Conservation (phyloP, 2,329 filamentous ascomycete genomes). For the Aureobasidium sp. region DNA sequence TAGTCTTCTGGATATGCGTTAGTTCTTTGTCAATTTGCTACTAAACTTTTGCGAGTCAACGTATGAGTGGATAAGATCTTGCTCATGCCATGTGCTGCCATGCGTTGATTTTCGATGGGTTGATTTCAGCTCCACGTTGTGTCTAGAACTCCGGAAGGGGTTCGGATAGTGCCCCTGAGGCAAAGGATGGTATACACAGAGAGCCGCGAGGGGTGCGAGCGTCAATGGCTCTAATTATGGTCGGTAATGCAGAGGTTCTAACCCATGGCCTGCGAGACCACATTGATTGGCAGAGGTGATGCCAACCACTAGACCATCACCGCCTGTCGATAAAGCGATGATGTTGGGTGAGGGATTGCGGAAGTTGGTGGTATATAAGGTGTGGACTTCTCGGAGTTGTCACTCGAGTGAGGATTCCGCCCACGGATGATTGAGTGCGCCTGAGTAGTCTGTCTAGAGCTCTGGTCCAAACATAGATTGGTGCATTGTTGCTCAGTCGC, state of each 20-base stretch:
- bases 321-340: constrained; percentile 7
- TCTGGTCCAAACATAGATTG: no score
- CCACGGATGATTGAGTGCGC: no score
- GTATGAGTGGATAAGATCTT: neutral
- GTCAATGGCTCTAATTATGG: neutral
- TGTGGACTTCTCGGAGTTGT: neutral
- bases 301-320: constrained; percentile 1
- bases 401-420: no score
- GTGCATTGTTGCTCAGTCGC: no score
- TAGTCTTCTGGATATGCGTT: neutral
- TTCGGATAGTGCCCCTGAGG: neutral
- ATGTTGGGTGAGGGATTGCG: neutral
- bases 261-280: neutral
- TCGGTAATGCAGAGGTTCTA: neutral
- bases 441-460: no score
- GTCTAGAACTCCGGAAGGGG: no score
- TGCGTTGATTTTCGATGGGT: neutral
- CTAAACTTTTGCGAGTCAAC: neutral
- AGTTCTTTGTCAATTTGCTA: neutral
- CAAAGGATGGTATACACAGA: no score
- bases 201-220: neutral
- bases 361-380: neutral
- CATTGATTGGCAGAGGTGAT: neutral
- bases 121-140: neutral
- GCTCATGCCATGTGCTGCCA: neutral